Percentiles rank a stretch among this genome's conserved stretches.
Evolutionary conservation across 139 green algal genomes (phyloP).

Genomic region (Micromonas pusilla): DNA sequence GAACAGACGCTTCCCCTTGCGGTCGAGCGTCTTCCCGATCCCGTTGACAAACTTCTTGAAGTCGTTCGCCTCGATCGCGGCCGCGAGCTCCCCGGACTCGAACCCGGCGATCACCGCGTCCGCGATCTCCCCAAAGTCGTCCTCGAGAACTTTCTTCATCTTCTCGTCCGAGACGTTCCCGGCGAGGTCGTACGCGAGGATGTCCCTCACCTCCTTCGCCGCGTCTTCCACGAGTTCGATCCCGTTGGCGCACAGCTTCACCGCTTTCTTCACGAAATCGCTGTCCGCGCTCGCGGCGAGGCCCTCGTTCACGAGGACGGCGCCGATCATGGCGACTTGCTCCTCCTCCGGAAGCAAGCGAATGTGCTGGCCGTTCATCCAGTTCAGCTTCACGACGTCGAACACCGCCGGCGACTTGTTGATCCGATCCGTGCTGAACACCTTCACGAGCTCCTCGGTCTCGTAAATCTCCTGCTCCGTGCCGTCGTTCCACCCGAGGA

Average conservation of each 20-base stretch:
- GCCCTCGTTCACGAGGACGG: constrained; percentile 20
- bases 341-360: constrained; percentile 52
- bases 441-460: constrained; percentile 54
- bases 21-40: constrained; percentile 84
- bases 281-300: neutral
- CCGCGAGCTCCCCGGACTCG: constrained; percentile 67
- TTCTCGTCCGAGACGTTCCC: constrained; percentile 59
- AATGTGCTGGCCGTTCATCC: constrained; percentile 80
- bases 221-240: constrained; percentile 57
- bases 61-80: constrained; percentile 54
- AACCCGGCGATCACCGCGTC: constrained; percentile 60
- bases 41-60: constrained; percentile 85
- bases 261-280: constrained; percentile 24
- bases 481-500: constrained; percentile 99
- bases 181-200: constrained; percentile 80
- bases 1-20: constrained; percentile 97
- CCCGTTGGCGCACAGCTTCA: constrained; percentile 3
- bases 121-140: constrained; percentile 67
- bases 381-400: constrained; percentile 61
- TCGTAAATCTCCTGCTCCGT: constrained; percentile 93
- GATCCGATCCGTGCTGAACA: constrained; percentile 86
- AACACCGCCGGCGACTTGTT: constrained; percentile 93
- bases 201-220: constrained; percentile 49
- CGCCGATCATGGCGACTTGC: constrained; percentile 33
- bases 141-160: constrained; percentile 51